Percentiles rank a stretch among this genome's conserved stretches.
phyloP scores from a whole-genome alignment of 768 basidiomycete species.

The Boletales sp. region DNA sequence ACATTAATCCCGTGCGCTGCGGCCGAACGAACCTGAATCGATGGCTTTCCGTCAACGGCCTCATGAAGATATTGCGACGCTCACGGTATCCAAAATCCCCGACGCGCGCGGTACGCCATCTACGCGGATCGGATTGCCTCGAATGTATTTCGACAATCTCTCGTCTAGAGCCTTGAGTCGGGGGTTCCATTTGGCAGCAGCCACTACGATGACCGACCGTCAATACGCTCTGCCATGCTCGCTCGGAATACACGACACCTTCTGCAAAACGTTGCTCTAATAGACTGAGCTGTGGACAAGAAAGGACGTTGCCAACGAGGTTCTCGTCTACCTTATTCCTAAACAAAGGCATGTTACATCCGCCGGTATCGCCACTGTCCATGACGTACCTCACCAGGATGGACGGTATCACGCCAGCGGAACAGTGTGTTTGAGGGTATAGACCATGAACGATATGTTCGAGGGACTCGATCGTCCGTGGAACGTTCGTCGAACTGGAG shows the following conservation, averaged over 20 bases:
- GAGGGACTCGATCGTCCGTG: conserved; percentile 71
- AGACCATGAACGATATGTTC: conserved; percentile 73
- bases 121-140: conserved; percentile 65
- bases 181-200: conserved; percentile 60
- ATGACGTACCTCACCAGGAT: conserved; percentile 52
- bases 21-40: conserved; percentile 56
- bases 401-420: conserved; percentile 41
- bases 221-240: neutral
- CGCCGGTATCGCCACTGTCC: neutral
- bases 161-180: conserved; percentile 58
- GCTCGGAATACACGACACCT: conserved; percentile 36
- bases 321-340: conserved; percentile 73
- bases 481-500: conserved; percentile 67
- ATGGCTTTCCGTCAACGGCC: neutral
- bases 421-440: conserved; percentile 55
- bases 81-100: conserved; percentile 70
- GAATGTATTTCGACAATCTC: conserved; percentile 64
- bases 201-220: conserved; percentile 39
- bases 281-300: conserved; percentile 63
- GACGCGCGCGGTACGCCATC: conserved; percentile 75
- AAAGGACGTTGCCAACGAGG: conserved; percentile 62
- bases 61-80: neutral
- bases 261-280: conserved; percentile 61
- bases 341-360: neutral
- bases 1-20: conserved; percentile 68